phyloP scores from a whole-genome alignment of 768 basidiomycete genomes.

The Leucocoprinus leucothites region DNA sequence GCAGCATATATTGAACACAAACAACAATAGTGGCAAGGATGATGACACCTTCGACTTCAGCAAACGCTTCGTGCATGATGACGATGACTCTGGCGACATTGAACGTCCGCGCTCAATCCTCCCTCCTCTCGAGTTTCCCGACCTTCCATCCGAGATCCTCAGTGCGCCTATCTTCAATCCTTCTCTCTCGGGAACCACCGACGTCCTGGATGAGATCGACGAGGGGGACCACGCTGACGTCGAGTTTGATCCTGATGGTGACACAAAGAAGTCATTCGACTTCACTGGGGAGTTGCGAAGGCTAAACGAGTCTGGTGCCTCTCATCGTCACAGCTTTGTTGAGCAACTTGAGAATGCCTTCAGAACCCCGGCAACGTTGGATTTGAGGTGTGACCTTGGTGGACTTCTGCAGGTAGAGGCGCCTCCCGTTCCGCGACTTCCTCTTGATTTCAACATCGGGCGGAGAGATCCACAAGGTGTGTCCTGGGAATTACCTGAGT shows the following conservation, averaged over 20 bases:
- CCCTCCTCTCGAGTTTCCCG: constrained; percentile 33
- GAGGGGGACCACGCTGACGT: constrained; percentile 28
- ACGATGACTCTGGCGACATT: background rate
- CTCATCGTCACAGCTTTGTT: constrained; percentile 72
- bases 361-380: constrained; percentile 68
- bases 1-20: constrained; percentile 51
- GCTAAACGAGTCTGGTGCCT: constrained; percentile 67
- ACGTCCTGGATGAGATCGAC: constrained; percentile 27
- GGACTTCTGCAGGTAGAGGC: constrained; percentile 34
- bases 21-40: constrained; percentile 11
- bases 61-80: constrained; percentile 15
- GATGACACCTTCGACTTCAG: constrained; percentile 15
- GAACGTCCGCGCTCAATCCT: constrained; percentile 16
- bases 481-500: background rate
- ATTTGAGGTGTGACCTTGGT: constrained; percentile 49
- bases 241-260: constrained; percentile 45
- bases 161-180: constrained; percentile 24
- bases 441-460: constrained; percentile 19
- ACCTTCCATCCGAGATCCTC: background rate
- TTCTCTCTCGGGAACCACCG: constrained; percentile 27
- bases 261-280: constrained; percentile 80
- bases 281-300: constrained; percentile 76
- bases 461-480: background rate
- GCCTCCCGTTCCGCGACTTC: constrained; percentile 53
- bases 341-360: constrained; percentile 82